Conservation (phyloP, 176 grass and related monocot species). For the Puya raimondii region DNA sequence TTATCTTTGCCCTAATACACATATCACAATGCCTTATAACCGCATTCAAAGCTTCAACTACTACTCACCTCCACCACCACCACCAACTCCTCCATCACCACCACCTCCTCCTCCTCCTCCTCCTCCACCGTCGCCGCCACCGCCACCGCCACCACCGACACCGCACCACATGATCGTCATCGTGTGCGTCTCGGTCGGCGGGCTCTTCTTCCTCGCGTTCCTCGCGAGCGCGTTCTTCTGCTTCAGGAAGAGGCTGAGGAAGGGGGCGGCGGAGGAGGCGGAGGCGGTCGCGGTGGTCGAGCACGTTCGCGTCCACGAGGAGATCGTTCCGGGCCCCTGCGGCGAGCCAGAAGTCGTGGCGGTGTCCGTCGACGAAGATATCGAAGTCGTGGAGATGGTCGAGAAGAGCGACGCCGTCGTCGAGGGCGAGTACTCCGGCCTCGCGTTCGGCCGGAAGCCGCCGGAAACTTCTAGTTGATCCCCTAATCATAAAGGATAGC, state of each 20-base stretch:
- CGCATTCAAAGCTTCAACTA: neutral
- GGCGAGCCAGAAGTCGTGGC: neutral
- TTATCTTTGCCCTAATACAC: too few species aligned
- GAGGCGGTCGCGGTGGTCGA: neutral
- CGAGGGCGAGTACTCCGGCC: neutral
- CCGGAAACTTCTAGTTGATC: too few species aligned
- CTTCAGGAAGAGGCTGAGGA: neutral
- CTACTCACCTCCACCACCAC: neutral
- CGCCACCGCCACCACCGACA: neutral
- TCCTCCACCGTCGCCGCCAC: neutral
- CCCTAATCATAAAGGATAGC: too few species aligned
- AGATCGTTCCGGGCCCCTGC: neutral
- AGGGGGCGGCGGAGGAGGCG: neutral
- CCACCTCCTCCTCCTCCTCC: neutral
- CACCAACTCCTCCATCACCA: neutral
- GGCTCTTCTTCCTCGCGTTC: constrained; percentile 9
- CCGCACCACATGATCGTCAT: neutral
- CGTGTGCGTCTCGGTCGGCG: neutral
- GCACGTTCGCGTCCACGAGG: constrained; percentile 9
- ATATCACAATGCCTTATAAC: neutral
- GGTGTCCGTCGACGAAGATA: neutral
- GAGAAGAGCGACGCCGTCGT: neutral
- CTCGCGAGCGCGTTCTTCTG: neutral
- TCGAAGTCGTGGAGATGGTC: neutral
- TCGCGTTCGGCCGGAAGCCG: too few species aligned